Evolutionary conservation across 2,329 filamentous ascomycete species (phyloP).

Genomic region (Lojkania enalia): DNA sequence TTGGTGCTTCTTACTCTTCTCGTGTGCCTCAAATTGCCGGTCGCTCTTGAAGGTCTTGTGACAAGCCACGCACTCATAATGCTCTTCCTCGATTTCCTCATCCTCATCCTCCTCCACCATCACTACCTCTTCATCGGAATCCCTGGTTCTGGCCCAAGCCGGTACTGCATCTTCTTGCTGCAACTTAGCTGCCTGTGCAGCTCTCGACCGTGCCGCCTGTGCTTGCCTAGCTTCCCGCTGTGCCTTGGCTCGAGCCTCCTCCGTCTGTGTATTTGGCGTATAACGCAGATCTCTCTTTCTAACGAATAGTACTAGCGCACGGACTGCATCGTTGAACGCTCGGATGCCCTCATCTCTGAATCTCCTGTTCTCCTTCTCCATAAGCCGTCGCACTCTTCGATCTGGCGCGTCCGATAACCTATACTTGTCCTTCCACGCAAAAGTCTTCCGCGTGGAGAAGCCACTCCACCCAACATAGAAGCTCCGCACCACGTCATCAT

Average conservation of each 20-base stretch:
- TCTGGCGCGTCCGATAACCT: conserved; percentile 84
- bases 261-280: conserved; percentile 72
- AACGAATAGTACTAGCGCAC: conserved; percentile 83
- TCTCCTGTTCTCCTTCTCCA: conserved; percentile 95
- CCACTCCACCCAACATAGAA: conserved; percentile 83
- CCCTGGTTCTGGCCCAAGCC: conserved; percentile 71
- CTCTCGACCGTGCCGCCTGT: conserved; percentile 81
- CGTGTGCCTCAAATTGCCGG: conserved; percentile 87
- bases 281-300: conserved; percentile 90
- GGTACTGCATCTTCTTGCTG: conserved; percentile 67
- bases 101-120: conserved; percentile 58
- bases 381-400: conserved; percentile 75
- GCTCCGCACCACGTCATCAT: conserved; percentile 73
- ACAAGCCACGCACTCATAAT: conserved; percentile 66
- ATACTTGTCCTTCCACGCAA: conserved; percentile 87
- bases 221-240: conserved; percentile 78
- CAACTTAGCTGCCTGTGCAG: conserved; percentile 76
- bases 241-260: conserved; percentile 77
- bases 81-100: conserved; percentile 53
- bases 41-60: conserved; percentile 80
- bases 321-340: conserved; percentile 91
- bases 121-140: conserved; percentile 57
- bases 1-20: conserved; percentile 94
- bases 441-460: conserved; percentile 83
- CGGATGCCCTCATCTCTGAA: conserved; percentile 78